Percentiles rank a stretch among this genome's conserved stretches.
Conservation (phyloP, 495 filamentous ascomycete species). For the Bathelium albidoporum region DNA sequence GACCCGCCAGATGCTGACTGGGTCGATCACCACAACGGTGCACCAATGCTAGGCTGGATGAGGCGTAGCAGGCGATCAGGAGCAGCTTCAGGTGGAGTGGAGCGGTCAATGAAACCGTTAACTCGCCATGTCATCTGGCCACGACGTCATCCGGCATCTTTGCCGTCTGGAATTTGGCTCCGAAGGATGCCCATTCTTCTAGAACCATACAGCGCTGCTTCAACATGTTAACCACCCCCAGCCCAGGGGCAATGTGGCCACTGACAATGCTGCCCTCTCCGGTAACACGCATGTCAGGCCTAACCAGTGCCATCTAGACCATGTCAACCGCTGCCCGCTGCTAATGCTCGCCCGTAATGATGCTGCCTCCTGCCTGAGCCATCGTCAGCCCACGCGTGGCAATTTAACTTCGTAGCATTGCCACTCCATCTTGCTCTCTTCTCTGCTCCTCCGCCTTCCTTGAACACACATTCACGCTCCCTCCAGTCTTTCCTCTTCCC, state of each 20-base stretch:
- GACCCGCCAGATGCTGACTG: neutral
- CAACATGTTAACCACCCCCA: no score
- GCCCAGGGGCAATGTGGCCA: no score
- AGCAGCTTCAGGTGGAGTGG: neutral
- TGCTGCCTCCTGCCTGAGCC: neutral
- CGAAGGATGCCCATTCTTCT: neutral
- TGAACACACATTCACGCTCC: neutral
- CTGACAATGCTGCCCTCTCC: neutral
- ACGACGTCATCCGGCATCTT: neutral
- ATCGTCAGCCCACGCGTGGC: neutral
- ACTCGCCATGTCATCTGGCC: neutral
- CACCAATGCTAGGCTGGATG: neutral
- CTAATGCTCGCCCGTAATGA: no score
- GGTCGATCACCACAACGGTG: neutral
- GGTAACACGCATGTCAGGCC: neutral
- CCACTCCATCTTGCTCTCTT: neutral
- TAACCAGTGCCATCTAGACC: neutral
- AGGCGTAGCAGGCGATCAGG: neutral
- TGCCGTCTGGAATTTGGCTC: neutral
- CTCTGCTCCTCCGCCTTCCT: neutral
- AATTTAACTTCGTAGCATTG: neutral
- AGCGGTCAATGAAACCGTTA: constrained; percentile 1
- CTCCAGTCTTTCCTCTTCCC: neutral
- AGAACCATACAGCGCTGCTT: neutral
- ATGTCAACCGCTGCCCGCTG: neutral